These are phyloP conservation scores for Incumbomyces lentus DNA, from an alignment of 2,329 filamentous ascomycete genomes.

Conservation along the genomic window DNA sequence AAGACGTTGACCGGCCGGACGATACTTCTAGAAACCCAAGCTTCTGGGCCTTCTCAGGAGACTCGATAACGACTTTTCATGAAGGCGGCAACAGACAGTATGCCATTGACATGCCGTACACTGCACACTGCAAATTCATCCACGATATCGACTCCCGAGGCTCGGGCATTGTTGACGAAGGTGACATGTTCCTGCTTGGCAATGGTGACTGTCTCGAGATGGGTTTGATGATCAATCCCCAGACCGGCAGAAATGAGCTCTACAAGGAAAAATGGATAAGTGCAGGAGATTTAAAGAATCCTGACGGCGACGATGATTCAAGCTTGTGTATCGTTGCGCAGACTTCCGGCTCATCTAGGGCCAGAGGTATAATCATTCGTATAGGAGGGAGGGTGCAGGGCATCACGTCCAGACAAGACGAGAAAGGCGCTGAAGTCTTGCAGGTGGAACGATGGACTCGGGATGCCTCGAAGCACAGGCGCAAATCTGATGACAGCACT, in stretches of 20 bases:
- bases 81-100: not conserved
- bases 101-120: slow-evolving; percentile 12
- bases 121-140: slow-evolving; percentile 15
- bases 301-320: not conserved
- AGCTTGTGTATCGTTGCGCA: slow-evolving; percentile 1
- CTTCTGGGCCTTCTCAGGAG: slow-evolving; percentile 20
- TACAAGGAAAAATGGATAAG: slow-evolving; percentile 20
- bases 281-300: not conserved
- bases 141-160: slow-evolving; percentile 19
- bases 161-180: slow-evolving; percentile 16
- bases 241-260: slow-evolving; percentile 12
- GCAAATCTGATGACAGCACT: not conserved
- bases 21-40: slow-evolving; percentile 8
- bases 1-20: not conserved
- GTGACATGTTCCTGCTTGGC: slow-evolving; percentile 18
- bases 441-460: slow-evolving; percentile 5
- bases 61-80: slow-evolving; percentile 12
- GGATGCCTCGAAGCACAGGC: not conserved
- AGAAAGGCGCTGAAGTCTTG: not conserved
- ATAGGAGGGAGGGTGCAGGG: slow-evolving; percentile 3
- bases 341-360: not conserved
- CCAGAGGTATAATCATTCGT: slow-evolving; percentile 1
- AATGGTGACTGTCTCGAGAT: slow-evolving; percentile 20
- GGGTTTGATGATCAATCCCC: slow-evolving; percentile 18
- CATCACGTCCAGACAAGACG: not conserved